Percentiles rank a stretch among this genome's conserved stretches.
Conservation (phyloP, 179 eudicot genomes). For the Nepenthes alata region DNA sequence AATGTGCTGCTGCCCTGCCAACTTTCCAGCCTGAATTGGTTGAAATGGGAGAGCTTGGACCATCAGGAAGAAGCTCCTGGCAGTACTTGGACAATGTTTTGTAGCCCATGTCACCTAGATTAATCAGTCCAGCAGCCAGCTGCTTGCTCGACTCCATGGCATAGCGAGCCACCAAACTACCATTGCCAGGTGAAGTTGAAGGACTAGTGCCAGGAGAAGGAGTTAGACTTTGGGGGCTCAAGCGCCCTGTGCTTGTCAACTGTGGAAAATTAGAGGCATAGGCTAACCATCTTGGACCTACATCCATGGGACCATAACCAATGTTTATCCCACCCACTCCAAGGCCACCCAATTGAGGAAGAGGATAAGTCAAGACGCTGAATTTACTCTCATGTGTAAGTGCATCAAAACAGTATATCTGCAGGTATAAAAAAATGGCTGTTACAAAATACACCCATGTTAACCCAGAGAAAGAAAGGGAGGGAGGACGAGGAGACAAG, state of each 20-base stretch:
- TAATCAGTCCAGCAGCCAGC: conserved; percentile 67
- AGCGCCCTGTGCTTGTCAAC: conserved; percentile 66
- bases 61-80: conserved; percentile 79
- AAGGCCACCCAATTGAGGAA: conserved; percentile 63
- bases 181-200: conserved; percentile 83
- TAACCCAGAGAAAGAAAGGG: neutral
- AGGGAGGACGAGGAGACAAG: neutral
- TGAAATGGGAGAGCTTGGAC: conserved; percentile 61
- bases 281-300: conserved; percentile 96
- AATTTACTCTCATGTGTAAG: conserved; percentile 78
- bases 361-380: conserved; percentile 87
- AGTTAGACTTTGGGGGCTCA: conserved; percentile 86
- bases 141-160: conserved; percentile 96
- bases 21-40: conserved; percentile 56
- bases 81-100: conserved; percentile 78
- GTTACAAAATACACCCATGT: conserved; percentile 4
- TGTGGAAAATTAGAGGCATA: conserved; percentile 80
- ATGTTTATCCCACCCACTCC: conserved; percentile 58
- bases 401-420: conserved; percentile 95
- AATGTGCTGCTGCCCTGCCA: conserved; percentile 39
- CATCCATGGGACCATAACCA: conserved; percentile 97
- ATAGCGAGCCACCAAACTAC: conserved; percentile 73
- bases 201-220: conserved; percentile 95
- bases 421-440: conserved; percentile 21
- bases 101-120: conserved; percentile 82